These are phyloP conservation scores for Tetrastigma voinierianum DNA, from an alignment of 164 flowering plant species.

Conservation along the genomic window DNA sequence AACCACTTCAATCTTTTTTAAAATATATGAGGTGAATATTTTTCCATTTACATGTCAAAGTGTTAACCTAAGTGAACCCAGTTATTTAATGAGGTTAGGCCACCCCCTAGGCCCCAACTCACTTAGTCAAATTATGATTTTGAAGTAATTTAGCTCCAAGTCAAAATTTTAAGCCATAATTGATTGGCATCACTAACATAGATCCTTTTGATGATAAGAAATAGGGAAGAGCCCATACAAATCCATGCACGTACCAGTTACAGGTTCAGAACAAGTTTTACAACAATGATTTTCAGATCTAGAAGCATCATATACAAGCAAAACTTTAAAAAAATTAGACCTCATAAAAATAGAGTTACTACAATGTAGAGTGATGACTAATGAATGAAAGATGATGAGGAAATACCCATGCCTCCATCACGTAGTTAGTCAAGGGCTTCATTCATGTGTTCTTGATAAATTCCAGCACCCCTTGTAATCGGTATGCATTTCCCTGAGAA, in stretches of 20 bases:
- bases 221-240: neutral
- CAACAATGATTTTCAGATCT: conserved; percentile 2
- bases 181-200: neutral
- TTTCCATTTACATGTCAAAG: no score
- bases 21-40: no score
- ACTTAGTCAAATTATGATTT: neutral
- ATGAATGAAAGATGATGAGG: neutral
- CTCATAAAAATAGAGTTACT: neutral
- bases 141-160: neutral
- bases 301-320: conserved; percentile 3
- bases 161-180: neutral
- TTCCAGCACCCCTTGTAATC: conserved; percentile 89
- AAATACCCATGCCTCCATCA: conserved; percentile 86
- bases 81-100: neutral
- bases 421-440: conserved; percentile 89
- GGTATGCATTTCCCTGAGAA: conserved; percentile 99
- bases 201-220: conserved; percentile 1
- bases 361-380: neutral
- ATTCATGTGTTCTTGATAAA: conserved; percentile 88
- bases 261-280: neutral
- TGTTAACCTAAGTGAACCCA: no score
- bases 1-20: no score
- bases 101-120: neutral
- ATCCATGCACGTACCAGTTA: neutral
- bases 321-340: neutral